Evolutionary conservation across 768 basidiomycete species (phyloP), one percentile per base, ranked within the genome.

Genomic region (Phanerochaete sordida): DNA sequence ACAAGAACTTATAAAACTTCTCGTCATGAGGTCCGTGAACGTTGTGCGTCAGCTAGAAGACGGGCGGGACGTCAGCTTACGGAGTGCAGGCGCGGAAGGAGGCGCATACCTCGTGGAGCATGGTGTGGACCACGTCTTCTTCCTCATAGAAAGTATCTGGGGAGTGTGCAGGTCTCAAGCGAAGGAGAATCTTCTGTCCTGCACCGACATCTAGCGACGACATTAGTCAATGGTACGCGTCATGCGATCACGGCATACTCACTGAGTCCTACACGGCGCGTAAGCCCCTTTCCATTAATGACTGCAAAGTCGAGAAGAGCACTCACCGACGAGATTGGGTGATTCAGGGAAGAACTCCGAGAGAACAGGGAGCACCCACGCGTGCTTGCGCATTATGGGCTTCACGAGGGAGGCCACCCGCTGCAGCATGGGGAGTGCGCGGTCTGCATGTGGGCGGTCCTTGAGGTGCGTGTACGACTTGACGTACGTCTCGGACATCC

Each of bases 11-110:
- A 76, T 92, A 90, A 65, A 94, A 91, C 54, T 81, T 83, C 52
- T 91, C 88, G 65, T 98, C 92, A 65, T 97, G 95, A 5, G 93
- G 90, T 2, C 93, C 92, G 67, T 93, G 91, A 8, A 90, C 84
- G 68, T 90, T 93, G 69, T 95, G 93, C 0, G 93, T 89, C 37
- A 96, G 86, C 92, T 95, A 30, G 12, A 9, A 35, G 21, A 12
- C n/a, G n/a, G n/a, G n/a, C n/a, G n/a, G n/a, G 21, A 46, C 11
- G 19, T 21, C 16, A 4, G 13, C 9, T 16, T 43, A 24, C 26
- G 21, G 6, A 35, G 31, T 58, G 48, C 24, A 24, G 1, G 35
- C 24, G 21, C 21, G 44, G 15, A 3, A 21, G 2, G 16, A n/a
- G 2, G n/a, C 39, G 24, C 74, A 63, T 63, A 90, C 92, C 79